phyloP scores from a whole-genome alignment of 768 basidiomycete species.

The Serendipita sp. region DNA sequence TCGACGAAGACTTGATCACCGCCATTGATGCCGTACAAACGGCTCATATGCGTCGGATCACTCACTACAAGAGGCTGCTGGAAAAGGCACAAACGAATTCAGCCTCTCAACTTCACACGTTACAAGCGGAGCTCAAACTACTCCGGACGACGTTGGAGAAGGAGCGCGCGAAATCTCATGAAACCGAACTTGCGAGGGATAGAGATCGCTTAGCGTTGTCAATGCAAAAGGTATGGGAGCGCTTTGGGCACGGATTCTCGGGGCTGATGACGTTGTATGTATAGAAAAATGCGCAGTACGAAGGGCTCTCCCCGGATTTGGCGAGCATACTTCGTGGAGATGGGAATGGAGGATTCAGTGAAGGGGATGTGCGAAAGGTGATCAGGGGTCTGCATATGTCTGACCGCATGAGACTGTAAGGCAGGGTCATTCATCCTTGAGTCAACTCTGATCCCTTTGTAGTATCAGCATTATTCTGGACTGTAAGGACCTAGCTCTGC shows the following conservation, averaged over 20 bases:
- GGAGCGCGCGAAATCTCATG: constrained; percentile 9
- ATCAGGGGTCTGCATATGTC: constrained; percentile 46
- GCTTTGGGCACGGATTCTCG: too few relatives aligned
- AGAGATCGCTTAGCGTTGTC: constrained; percentile 11
- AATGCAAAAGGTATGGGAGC: constrained; percentile 6
- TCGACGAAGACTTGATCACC: constrained; percentile 51
- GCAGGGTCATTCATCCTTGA: constrained; percentile 10
- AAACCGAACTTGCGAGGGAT: constrained; percentile 17
- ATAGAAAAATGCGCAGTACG: not conserved
- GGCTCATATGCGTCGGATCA: constrained; percentile 39
- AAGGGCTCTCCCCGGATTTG: constrained; percentile 28
- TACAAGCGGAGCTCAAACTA: constrained; percentile 65
- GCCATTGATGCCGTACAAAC: constrained; percentile 27
- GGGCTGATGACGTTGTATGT: not conserved
- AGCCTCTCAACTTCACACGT: constrained; percentile 69
- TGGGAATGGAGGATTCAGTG: constrained; percentile 44
- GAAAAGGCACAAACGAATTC: constrained; percentile 66
- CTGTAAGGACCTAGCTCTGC: constrained; percentile 24
- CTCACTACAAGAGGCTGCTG: constrained; percentile 62
- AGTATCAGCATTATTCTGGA: constrained; percentile 51
- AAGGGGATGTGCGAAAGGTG: constrained; percentile 50
- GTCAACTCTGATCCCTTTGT: constrained; percentile 10
- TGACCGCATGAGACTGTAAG: constrained; percentile 61
- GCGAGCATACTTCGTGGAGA: constrained; percentile 33
- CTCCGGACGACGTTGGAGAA: constrained; percentile 35